Evolutionary conservation across 2,329 filamentous ascomycete species (phyloP), one percentile per base, ranked within the genome.

Genomic region (Aspergillus ochraceoroseus): DNA sequence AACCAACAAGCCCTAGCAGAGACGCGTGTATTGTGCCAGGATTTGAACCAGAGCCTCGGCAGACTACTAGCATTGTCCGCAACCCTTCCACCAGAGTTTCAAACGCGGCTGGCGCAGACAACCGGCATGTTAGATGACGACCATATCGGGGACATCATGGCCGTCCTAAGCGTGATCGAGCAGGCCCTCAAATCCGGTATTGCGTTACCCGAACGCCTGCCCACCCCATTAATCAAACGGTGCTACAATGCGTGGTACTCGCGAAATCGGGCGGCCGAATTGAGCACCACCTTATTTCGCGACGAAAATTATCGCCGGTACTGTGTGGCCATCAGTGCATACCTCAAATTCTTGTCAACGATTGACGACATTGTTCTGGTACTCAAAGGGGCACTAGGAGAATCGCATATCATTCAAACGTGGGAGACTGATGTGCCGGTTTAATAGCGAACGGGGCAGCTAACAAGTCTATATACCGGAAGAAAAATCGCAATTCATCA

Each of bases 91-190:
- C 52, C 56, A 2, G 49, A 65, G 1, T 58, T 72, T 1, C 71
- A 71, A 28, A 48, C 54, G 1, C 64, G 68, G 0, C 58, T 76
- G 0, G 56, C 62, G 0, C 57, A 48, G 0, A 53, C 58, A 0
- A 58, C 60, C 0, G 71, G 72, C 1, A 52, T 73, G 1, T 49
- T 68, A 0, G 66, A 72, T 19, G 65, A 73, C 11, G 55, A 59
- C 1, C 59, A 58, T n/a, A 67, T 76, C 7, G 71, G 68, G 3
- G 72, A 74, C 18, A 47, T 73, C 35, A 76, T 75, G 73, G 70
- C 70, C 1, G 70, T 75, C 2, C 50, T 76, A 1, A 59, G 57
- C 1, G 63, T 75, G 2, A 52, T 72, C 5, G 70, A 73, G 33
- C 70, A 74, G 34, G 57, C 70, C 2, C 51, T 76, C 9, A 64